A percentile compares a stretch with the other conserved stretches of the same genome.
Conservation (phyloP, 139 green algal genomes). For the Dunaliella primolecta region DNA sequence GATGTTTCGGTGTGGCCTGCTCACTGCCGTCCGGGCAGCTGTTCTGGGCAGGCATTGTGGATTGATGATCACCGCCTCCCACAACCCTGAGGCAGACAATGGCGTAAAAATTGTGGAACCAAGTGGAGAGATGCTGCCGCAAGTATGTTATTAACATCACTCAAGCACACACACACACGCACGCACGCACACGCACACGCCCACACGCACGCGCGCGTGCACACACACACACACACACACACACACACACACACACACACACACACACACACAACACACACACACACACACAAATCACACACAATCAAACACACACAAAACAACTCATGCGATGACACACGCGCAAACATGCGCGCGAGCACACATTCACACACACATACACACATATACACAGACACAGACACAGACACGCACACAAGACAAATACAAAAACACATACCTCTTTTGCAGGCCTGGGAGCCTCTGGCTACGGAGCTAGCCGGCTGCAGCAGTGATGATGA, state of each 20-base stretch:
- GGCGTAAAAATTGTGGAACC: conserved; percentile 95
- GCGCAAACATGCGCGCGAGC: too few relatives aligned
- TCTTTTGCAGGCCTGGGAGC: conserved; percentile 49
- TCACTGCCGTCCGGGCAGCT: conserved; percentile 69
- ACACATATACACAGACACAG: neutral
- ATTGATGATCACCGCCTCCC: conserved; percentile 94
- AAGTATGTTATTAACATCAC: neutral
- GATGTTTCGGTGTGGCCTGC: conserved; percentile 81
- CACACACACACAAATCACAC: too few relatives aligned
- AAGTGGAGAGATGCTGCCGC: conserved; percentile 72
- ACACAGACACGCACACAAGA: neutral
- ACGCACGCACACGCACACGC: too few relatives aligned
- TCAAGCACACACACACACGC: neutral
- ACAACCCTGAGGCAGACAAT: conserved; percentile 94
- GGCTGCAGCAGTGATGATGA: conserved; percentile 45
- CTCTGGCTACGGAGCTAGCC: conserved; percentile 71
- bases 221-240: too few relatives aligned
- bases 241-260: too few relatives aligned
- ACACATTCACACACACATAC: too few relatives aligned
- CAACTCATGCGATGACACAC: too few relatives aligned
- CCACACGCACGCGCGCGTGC: too few relatives aligned
- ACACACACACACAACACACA: too few relatives aligned
- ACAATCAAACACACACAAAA: too few relatives aligned
- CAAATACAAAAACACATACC: neutral
- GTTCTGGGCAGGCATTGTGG: conserved; percentile 54